A percentile compares a stretch with the other conserved stretches of the same genome.
phyloP scores from a whole-genome alignment of 169 alveolate genomes.

The Cryptosporidium felis region DNA sequence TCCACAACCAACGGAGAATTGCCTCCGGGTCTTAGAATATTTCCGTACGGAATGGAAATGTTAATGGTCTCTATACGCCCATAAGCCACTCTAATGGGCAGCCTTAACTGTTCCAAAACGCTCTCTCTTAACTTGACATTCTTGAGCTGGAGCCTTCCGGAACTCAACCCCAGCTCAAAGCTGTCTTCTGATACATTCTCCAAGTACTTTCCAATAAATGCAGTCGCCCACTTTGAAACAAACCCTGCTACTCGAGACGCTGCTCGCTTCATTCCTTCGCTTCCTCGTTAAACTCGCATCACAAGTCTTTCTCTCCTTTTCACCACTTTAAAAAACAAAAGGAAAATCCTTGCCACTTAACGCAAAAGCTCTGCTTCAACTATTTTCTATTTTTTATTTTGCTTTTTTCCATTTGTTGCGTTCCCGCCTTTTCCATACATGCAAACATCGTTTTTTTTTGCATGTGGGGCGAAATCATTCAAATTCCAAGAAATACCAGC shows the following conservation, averaged over 20 bases:
- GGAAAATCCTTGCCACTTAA: too few species aligned
- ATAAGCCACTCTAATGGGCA: slow-evolving; percentile 33
- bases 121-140: slow-evolving; percentile 55
- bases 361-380: too few species aligned
- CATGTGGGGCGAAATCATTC: slow-evolving; percentile 57
- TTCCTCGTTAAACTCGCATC: not conserved
- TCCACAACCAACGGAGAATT: slow-evolving; percentile 59
- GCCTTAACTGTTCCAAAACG: slow-evolving; percentile 23
- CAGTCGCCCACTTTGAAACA: slow-evolving; percentile 68
- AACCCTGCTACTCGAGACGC: slow-evolving; percentile 70
- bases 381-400: not conserved
- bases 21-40: slow-evolving; percentile 46
- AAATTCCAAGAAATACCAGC: not conserved
- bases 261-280: slow-evolving; percentile 60
- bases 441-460: slow-evolving; percentile 47
- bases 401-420: not conserved
- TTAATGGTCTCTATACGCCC: slow-evolving; percentile 55
- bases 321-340: too few species aligned
- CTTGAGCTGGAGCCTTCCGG: slow-evolving; percentile 49
- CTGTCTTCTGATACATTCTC: slow-evolving; percentile 70
- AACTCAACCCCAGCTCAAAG: slow-evolving; percentile 56
- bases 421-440: slow-evolving; percentile 59
- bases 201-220: slow-evolving; percentile 67
- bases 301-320: not conserved
- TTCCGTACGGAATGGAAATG: slow-evolving; percentile 60